Evolutionary conservation across 2,329 filamentous ascomycete species (phyloP).

Genomic region (Aspergillus transmontanensis): DNA sequence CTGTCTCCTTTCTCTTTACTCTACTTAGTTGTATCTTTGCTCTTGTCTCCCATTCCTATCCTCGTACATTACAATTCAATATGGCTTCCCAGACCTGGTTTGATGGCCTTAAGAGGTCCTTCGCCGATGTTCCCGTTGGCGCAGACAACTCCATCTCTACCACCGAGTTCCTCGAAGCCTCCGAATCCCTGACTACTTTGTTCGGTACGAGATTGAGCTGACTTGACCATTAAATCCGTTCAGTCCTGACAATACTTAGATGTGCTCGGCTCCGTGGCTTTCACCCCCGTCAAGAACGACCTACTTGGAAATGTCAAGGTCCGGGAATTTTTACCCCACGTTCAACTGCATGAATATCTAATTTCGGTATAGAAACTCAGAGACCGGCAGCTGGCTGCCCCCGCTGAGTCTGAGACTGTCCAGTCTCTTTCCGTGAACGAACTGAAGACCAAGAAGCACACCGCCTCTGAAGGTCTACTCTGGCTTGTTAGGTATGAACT

Average conservation of each 20-base stretch:
- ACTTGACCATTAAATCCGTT: not conserved
- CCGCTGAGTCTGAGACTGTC: conserved; percentile 76
- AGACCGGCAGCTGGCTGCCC: conserved; percentile 76
- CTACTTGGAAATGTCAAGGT: conserved; percentile 92
- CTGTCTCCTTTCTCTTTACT: conserved; percentile 12
- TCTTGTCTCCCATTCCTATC: conserved; percentile 7
- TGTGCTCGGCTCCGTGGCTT: conserved; percentile 69
- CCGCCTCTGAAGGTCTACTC: conserved; percentile 82
- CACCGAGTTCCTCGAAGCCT: conserved; percentile 84
- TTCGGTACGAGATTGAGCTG: conserved; percentile 64
- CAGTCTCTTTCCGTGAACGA: conserved; percentile 86
- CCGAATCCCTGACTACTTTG: conserved; percentile 81
- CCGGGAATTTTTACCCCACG: conserved; percentile 24
- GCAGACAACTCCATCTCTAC: conserved; percentile 77
- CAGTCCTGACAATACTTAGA: conserved; percentile 44
- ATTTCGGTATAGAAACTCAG: conserved; percentile 73
- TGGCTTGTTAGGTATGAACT: conserved; percentile 76
- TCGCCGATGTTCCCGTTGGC: conserved; percentile 78
- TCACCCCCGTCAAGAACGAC: conserved; percentile 88
- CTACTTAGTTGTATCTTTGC: conserved; percentile 1
- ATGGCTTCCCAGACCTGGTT: conserved; percentile 69
- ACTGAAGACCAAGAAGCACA: conserved; percentile 85
- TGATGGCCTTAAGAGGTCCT: conserved; percentile 80
- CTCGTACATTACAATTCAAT: conserved; percentile 17
- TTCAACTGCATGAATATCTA: conserved; percentile 11